Conservation (phyloP, 495 filamentous ascomycete species). For the Tuber melanosporum region DNA sequence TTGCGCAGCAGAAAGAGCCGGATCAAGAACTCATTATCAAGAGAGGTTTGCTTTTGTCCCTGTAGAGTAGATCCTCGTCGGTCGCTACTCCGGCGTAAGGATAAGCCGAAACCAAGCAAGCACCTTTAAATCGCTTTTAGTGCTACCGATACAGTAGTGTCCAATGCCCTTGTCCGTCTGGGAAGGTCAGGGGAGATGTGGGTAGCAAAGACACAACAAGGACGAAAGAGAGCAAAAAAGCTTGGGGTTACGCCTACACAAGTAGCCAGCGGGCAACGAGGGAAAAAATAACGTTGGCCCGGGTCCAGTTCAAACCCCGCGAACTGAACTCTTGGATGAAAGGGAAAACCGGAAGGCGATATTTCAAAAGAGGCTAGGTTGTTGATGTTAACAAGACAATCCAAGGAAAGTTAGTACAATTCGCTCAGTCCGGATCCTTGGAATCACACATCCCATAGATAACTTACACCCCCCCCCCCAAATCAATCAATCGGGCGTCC, state of each 20-base stretch:
- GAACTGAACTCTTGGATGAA: not conserved
- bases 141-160: not conserved
- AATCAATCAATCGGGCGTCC: not conserved
- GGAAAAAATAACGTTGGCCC: not conserved
- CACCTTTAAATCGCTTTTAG: not conserved
- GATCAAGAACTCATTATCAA: not conserved
- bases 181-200: conserved; percentile 1
- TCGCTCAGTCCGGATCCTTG: not conserved
- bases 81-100: conserved; percentile 2
- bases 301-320: not conserved
- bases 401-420: not conserved
- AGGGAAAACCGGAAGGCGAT: not conserved
- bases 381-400: not conserved
- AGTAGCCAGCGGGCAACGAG: not conserved
- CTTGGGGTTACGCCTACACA: not conserved
- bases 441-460: not conserved
- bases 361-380: not conserved
- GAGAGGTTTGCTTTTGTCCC: not conserved
- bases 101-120: not conserved
- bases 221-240: not conserved
- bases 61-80: not conserved
- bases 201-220: not conserved
- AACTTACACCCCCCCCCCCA: not conserved
- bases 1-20: not conserved
- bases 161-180: not conserved